Percentiles rank a stretch among this genome's conserved stretches.
phyloP scores from a whole-genome alignment of 192 early-diverging fungal species.

The Dimargaris cristalligena region DNA sequence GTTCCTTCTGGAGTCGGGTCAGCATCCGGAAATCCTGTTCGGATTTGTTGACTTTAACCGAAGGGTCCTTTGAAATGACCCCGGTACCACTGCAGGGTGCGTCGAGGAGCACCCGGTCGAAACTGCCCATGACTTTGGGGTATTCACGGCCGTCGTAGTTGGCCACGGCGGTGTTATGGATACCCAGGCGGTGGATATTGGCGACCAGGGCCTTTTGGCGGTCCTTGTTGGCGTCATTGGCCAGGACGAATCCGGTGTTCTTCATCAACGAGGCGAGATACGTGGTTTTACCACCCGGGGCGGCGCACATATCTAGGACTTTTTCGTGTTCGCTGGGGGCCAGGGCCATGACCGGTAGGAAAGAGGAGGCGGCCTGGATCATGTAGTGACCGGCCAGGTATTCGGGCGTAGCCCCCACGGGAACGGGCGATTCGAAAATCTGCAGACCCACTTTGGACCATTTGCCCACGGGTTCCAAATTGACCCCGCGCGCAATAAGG shows the following conservation, averaged over 20 bases:
- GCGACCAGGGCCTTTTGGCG: conserved; percentile 79
- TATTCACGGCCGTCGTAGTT: conserved; percentile 97
- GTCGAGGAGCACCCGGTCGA: conserved; percentile 92
- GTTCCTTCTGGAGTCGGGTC: conserved; percentile 86
- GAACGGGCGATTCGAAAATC: conserved; percentile 88
- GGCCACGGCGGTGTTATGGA: conserved; percentile 75
- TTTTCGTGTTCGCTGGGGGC: conserved; percentile 90
- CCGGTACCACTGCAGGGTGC: conserved; percentile 98
- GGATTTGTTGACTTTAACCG: conserved; percentile 89
- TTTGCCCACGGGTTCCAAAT: conserved; percentile 94
- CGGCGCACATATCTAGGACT: conserved; percentile 92
- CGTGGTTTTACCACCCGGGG: conserved; percentile 95
- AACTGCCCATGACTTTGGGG: conserved; percentile 90
- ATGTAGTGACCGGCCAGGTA: conserved; percentile 99
- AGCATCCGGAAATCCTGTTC: conserved; percentile 85
- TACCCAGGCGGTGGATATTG: conserved; percentile 79
- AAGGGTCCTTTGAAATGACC: conserved; percentile 94
- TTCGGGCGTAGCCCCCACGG: conserved; percentile 95
- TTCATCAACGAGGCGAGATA: conserved; percentile 90
- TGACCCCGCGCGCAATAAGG: conserved; percentile 88
- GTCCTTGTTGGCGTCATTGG: conserved; percentile 93
- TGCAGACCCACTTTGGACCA: conserved; percentile 97
- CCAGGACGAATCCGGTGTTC: conserved; percentile 93
- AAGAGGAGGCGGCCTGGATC: conserved; percentile 95
- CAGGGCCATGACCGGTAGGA: conserved; percentile 90